phyloP scores from a whole-genome alignment of 495 filamentous ascomycete species.

The Penicillium manginii region DNA sequence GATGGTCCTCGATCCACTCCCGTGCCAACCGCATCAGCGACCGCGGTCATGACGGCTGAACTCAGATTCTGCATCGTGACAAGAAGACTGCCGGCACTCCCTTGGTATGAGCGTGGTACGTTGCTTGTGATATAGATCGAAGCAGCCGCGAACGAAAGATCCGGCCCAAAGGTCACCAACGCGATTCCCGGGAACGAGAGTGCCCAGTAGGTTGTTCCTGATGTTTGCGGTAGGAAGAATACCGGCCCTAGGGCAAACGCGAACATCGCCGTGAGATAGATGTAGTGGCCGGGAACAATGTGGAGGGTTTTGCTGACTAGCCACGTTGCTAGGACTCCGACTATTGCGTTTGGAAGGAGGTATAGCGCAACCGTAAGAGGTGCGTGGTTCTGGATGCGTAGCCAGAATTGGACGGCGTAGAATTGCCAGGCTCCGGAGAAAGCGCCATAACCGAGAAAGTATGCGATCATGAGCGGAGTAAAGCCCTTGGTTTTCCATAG shows the following conservation, averaged over 20 bases:
- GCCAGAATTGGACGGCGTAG: conserved; percentile 52
- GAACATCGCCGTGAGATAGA: conserved; percentile 38
- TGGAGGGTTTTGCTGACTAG: conserved; percentile 47
- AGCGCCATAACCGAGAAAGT: conserved; percentile 50
- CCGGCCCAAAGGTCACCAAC: conserved; percentile 36
- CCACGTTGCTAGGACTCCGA: conserved; percentile 46
- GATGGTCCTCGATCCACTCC: conserved; percentile 37
- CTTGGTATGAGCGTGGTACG: conserved; percentile 34
- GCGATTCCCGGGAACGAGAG: conserved; percentile 33
- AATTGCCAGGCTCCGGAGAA: conserved; percentile 53
- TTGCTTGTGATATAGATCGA: conserved; percentile 38
- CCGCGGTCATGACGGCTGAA: conserved; percentile 48
- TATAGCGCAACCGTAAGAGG: conserved; percentile 46
- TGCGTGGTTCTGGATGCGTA: conserved; percentile 41
- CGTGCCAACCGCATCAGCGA: conserved; percentile 49
- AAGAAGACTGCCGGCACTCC: conserved; percentile 35
- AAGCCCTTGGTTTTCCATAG: conserved; percentile 46
- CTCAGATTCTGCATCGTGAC: conserved; percentile 40
- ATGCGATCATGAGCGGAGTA: conserved; percentile 44
- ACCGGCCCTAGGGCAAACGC: conserved; percentile 35
- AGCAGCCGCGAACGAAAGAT: conserved; percentile 36
- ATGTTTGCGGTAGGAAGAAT: conserved; percentile 36
- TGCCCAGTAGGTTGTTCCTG: conserved; percentile 32
- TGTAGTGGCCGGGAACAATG: conserved; percentile 49
- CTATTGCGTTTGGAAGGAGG: conserved; percentile 45